Evolutionary conservation across 129 eudicot genomes (phyloP).

Genomic region (Dittrichia graveolens): DNA sequence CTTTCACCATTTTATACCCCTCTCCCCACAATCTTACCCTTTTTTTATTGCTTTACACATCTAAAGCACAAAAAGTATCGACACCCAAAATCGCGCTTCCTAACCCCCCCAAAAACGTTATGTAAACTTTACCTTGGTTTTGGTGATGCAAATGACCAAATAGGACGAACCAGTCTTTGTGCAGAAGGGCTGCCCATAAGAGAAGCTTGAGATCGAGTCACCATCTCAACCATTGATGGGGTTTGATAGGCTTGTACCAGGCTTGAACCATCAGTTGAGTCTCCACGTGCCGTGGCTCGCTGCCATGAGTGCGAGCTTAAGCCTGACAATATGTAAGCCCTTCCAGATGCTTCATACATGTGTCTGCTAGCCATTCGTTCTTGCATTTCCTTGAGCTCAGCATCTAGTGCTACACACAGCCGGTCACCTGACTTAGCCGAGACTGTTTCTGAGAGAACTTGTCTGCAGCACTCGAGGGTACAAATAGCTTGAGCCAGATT

Average conservation of each 20-base stretch:
- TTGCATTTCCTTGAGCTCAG: constrained; percentile 85
- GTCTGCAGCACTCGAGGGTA: constrained; percentile 57
- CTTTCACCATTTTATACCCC: constrained; percentile 38
- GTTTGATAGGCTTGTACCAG: constrained; percentile 77
- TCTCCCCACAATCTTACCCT: constrained; percentile 30
- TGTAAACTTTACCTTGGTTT: constrained; percentile 52
- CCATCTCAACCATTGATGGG: constrained; percentile 82
- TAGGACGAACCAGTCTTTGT: constrained; percentile 52
- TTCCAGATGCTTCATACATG: constrained; percentile 74
- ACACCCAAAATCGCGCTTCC: constrained; percentile 52
- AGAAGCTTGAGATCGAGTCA: constrained; percentile 74
- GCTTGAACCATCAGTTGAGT: constrained; percentile 73
- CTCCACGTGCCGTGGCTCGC: constrained; percentile 90
- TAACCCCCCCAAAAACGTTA: constrained; percentile 37
- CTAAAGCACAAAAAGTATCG: constrained; percentile 39
- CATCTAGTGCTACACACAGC: constrained; percentile 63
- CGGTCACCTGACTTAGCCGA: constrained; percentile 66
- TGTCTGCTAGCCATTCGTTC: constrained; percentile 80
- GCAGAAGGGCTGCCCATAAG: constrained; percentile 61
- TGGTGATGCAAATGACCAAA: constrained; percentile 54
- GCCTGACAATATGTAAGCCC: constrained; percentile 81
- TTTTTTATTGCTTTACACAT: constrained; percentile 51
- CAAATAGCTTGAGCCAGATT: constrained; percentile 58
- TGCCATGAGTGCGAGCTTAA: constrained; percentile 96
- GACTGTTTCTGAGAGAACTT: constrained; percentile 46